Base-by-base conservation (phyloP, 2,329 filamentous ascomycete genomes). In the Rhinocladiella similis region DNA sequence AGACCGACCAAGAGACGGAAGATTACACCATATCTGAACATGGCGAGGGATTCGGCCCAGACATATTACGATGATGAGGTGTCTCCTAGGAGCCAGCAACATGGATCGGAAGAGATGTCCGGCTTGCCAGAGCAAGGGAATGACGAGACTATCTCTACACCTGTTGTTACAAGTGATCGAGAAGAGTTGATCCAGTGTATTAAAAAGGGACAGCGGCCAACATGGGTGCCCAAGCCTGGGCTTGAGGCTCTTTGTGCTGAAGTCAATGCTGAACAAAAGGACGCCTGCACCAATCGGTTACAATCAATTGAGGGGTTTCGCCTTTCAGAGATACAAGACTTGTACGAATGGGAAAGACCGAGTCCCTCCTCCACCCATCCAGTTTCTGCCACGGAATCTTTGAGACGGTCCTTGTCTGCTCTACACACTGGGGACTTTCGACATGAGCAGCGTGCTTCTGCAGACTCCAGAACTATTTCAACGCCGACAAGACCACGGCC, bases 111-210 rank as follows among this genome's bases (percentile, higher is more conserved):
- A 19, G 25, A 43, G 12, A 27, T 13, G 3, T 10, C 18, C 45
- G 20, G 14, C 48, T 3, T 29, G 35, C 10, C 27, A 46, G 46
- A 59, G 7, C 36, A n/a, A 46, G 39, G 14, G 19, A 33, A 10
- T 33, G 29, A 33, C 5, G 29, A 12, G 29, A 33, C 7, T 10
- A 12, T 9, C 6, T 3, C 29, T 33, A 12, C 10, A 33, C 29
- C 48, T 10, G 52, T 66, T 20, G 47, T 54, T 19, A 65, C 63
- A 2, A 70, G 69, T 57, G 85, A 91, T 70, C 83, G 92, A 62
- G 84, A 85, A 55, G 88, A 92, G 71, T 77, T 96, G 65, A 97
- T 97, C 55, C 84, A 91, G 72, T 83, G 87, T 62, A 80, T 97
- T 63, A 97, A 97, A 75, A 84, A 83, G 70, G 85, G 85, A 29